Percentiles rank a stretch among this genome's conserved stretches.
These are phyloP conservation scores for Penicillium sp. DNA, from an alignment of 2,329 filamentous ascomycete species.

Conservation along the genomic window DNA sequence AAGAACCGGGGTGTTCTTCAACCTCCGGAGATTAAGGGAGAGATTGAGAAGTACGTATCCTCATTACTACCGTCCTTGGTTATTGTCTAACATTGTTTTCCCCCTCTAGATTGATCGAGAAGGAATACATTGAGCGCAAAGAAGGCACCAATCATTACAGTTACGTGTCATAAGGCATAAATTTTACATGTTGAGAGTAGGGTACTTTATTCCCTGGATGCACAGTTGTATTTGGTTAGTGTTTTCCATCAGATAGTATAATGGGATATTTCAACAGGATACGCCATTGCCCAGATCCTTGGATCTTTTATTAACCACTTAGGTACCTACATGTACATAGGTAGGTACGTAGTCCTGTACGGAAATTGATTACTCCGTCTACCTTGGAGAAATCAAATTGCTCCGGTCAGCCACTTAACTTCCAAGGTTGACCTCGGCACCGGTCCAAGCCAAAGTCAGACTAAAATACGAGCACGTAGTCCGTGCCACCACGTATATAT, in stretches of 20 bases:
- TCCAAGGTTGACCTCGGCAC: neutral
- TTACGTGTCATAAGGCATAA: constrained; percentile 60
- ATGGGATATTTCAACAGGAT: too few species aligned
- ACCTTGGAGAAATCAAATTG: neutral
- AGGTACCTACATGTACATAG: too few species aligned
- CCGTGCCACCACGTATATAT: neutral
- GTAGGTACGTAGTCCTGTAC: too few species aligned
- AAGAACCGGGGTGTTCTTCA: constrained; percentile 83
- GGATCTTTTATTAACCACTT: too few species aligned
- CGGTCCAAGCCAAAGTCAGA: neutral
- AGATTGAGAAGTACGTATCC: constrained; percentile 79
- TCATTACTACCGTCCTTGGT: neutral
- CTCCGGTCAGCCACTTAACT: neutral
- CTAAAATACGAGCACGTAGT: neutral
- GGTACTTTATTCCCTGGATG: neutral
- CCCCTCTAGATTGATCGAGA: constrained; percentile 72
- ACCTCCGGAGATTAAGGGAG: constrained; percentile 85
- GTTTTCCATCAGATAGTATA: neutral
- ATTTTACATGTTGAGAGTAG: neutral
- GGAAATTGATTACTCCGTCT: neutral
- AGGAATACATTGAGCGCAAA: constrained; percentile 85
- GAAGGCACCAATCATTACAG: constrained; percentile 61
- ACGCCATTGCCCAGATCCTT: too few species aligned
- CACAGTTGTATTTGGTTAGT: neutral
- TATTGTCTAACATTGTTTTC: neutral